Base-by-base conservation (phyloP, 2,329 filamentous ascomycete species). In the Cladosporium velox region DNA sequence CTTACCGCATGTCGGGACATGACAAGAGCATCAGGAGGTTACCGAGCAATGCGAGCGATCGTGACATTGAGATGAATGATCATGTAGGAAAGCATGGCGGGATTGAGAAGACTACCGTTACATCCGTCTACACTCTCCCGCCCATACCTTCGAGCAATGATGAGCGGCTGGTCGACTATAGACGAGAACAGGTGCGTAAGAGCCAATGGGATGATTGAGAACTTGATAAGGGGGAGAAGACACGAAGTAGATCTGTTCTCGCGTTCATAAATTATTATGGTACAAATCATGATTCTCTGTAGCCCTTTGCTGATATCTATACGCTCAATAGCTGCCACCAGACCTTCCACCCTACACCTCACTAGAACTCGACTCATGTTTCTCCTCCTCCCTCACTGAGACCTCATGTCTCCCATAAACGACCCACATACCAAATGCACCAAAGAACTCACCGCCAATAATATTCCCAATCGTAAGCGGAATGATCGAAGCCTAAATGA, bases 401-500 rank as follows among this genome's bases (percentile, higher is more conserved):
- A 28, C 49, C 49, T 52, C 49, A 52, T 52, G 49, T 8, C 24
- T 52, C 49, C 49, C 49, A 28, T 52, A 52, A 14, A 28, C 21
- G 4, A 52, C 15, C 49, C 49, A 52, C 49, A 52, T 52, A 11
- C 14, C 49, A 18, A 52, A 52, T 4, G 49, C 49, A 8, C 26
- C 66, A 55, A 65, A 63, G n/a, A 65, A 28, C 55, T 59, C 54
- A 2, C 65, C 65, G 8, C 67, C 67, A 18, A 69, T 60, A 30
- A 70, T 51, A 24, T 70, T 69, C 3, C 67, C 63, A 4, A 68
- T 24, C n/a, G 67, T 66, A 18, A 67, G 66, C 4, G 69, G 67
- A 34, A 69, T 69, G 14, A 68, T 28, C 35, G 62, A 67, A 54
- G 67, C 72, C 77, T 68, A 67, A 69, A 81, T 80, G 60, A 78